Evolutionary conservation across 495 filamentous ascomycete genomes (phyloP).

Genomic region (Staphylotrichum longicolle): DNA sequence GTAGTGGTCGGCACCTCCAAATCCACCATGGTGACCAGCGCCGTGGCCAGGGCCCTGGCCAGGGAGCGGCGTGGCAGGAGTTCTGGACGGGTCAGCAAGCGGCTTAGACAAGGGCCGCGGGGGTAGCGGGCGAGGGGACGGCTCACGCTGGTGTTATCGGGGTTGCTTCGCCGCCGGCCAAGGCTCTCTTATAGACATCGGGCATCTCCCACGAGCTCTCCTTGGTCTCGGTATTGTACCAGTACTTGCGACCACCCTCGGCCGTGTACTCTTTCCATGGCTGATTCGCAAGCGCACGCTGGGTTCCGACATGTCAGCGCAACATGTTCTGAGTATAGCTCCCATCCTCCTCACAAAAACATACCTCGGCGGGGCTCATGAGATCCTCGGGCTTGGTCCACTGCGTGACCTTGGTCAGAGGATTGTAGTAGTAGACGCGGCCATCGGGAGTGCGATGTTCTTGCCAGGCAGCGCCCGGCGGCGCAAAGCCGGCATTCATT

Average conservation of each 20-base stretch:
- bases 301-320: neutral
- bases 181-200: conserved; percentile 72
- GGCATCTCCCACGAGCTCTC: conserved; percentile 95
- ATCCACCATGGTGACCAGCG: conserved; percentile 25
- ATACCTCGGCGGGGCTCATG: conserved; percentile 83
- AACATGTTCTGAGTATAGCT: neutral
- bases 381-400: conserved; percentile 91
- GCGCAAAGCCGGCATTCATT: conserved; percentile 49
- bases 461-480: conserved; percentile 64
- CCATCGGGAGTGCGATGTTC: conserved; percentile 82
- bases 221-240: conserved; percentile 88
- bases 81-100: conserved; percentile 28
- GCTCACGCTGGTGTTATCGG: conserved; percentile 64
- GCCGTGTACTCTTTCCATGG: conserved; percentile 93
- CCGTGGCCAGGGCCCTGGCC: conserved; percentile 21
- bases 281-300: conserved; percentile 78
- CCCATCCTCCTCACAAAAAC: conserved; percentile 18
- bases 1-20: conserved; percentile 28
- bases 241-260: conserved; percentile 85
- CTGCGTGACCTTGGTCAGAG: conserved; percentile 80
- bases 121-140: conserved; percentile 13
- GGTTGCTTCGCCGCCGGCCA: conserved; percentile 45
- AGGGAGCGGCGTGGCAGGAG: conserved; percentile 56
- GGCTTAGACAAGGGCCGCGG: no score
- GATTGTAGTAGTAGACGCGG: conserved; percentile 90